These are phyloP conservation scores for Saussurea involucrata DNA, from an alignment of 129 eudicot species.

Conservation along the genomic window DNA sequence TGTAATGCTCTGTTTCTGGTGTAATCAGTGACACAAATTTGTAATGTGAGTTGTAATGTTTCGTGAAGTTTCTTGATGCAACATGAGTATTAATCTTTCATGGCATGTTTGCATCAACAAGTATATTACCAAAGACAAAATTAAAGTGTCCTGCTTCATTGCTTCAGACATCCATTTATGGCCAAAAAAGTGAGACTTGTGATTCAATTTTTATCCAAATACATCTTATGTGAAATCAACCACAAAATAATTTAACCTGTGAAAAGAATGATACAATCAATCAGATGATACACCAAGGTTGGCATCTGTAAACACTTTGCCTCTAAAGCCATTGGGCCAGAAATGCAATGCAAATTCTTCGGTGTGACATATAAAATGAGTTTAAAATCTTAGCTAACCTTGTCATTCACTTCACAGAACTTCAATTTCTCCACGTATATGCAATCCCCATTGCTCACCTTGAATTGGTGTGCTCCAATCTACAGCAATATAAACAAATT, in stretches of 20 bases:
- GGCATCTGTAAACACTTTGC: neutral
- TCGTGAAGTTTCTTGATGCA: neutral
- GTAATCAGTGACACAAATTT: neutral
- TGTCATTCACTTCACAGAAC: constrained; percentile 83
- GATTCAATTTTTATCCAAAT: neutral
- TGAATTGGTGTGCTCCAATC: constrained; percentile 97
- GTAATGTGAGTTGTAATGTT: neutral
- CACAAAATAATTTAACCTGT: neutral
- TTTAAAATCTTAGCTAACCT: constrained; percentile 42
- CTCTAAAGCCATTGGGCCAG: neutral
- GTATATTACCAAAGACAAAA: neutral
- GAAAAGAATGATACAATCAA: neutral
- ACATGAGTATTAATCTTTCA: neutral
- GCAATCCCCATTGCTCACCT: constrained; percentile 97
- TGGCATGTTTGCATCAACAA: neutral
- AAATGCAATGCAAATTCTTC: neutral
- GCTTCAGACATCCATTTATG: neutral
- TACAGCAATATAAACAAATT: constrained; percentile 25
- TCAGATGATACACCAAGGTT: neutral
- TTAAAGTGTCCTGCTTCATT: neutral
- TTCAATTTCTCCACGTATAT: constrained; percentile 69
- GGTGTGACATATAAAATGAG: neutral
- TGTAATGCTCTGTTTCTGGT: neutral
- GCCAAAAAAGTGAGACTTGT: neutral
- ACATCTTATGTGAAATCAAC: neutral